These are phyloP conservation scores for Cucurbita ficifolia DNA, from an alignment of 306 rosid species.

Conservation along the genomic window DNA sequence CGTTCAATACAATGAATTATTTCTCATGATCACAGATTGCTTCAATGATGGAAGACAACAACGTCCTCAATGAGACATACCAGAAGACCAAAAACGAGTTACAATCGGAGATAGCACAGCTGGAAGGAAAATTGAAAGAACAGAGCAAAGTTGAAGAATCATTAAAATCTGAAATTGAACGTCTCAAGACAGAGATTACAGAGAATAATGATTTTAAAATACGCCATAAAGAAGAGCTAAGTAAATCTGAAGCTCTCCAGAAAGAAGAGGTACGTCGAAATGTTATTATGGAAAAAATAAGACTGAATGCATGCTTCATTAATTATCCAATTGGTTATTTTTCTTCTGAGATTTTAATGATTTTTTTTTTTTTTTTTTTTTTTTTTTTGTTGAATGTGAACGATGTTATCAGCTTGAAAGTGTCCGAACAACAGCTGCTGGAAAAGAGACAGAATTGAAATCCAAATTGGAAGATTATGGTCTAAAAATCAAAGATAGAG, in stretches of 20 bases:
- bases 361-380: neutral
- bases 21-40: slow-evolving; percentile 40
- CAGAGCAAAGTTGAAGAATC: slow-evolving; percentile 38
- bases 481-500: slow-evolving; percentile 28
- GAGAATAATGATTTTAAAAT: slow-evolving; percentile 48
- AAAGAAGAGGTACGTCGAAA: slow-evolving; percentile 51
- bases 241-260: slow-evolving; percentile 40
- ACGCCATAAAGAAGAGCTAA: slow-evolving; percentile 33
- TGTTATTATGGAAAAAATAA: neutral
- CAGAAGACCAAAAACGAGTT: slow-evolving; percentile 60
- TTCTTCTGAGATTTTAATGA: neutral
- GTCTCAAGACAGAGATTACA: slow-evolving; percentile 41
- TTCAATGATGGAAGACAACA: slow-evolving; percentile 61
- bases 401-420: slow-evolving; percentile 39
- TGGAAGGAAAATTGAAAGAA: slow-evolving; percentile 61
- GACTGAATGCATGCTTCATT: neutral
- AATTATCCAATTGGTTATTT: neutral
- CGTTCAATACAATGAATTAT: neutral
- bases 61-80: slow-evolving; percentile 53
- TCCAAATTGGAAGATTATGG: slow-evolving; percentile 52
- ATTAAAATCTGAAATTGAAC: slow-evolving; percentile 47
- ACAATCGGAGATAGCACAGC: slow-evolving; percentile 39
- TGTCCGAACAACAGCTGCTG: slow-evolving; percentile 36
- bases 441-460: slow-evolving; percentile 44
- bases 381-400: neutral